These are phyloP conservation scores for Auxenochlorella protothecoides DNA, from an alignment of 139 green algal genomes.

Conservation along the genomic window DNA sequence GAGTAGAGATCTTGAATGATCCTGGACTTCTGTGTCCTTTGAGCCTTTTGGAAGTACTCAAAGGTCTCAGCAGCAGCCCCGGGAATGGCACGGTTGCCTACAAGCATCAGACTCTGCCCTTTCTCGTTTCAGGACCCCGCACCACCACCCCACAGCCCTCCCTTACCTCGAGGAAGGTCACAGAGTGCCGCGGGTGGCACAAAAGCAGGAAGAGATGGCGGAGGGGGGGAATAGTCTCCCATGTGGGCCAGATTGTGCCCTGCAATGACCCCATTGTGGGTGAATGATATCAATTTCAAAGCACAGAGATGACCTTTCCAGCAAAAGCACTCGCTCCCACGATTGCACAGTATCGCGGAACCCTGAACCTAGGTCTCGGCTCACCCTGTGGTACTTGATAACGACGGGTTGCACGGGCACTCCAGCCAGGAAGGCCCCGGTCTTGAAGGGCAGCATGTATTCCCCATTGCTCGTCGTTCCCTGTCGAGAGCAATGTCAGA, in stretches of 20 bases:
- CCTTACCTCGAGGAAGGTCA: constrained; percentile 41
- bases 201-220: constrained; percentile 70
- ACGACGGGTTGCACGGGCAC: constrained; percentile 71
- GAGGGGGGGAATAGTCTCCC: constrained; percentile 62
- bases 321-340: not conserved
- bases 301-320: not conserved
- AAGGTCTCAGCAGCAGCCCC: no score
- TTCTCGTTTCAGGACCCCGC: not conserved
- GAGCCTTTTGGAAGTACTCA: no score
- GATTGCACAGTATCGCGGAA: no score
- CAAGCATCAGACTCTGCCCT: no score
- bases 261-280: not conserved
- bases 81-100: no score
- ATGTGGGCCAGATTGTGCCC: constrained; percentile 52
- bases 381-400: constrained; percentile 50
- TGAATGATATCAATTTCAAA: not conserved
- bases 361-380: not conserved
- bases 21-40: no score
- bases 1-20: no score
- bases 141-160: not conserved
- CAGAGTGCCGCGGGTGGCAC: constrained; percentile 32
- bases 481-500: constrained; percentile 22
- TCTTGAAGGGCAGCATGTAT: constrained; percentile 82
- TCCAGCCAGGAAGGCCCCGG: constrained; percentile 80
- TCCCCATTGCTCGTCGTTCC: constrained; percentile 87